Conservation (phyloP, 495 filamentous ascomycete species). For the Clavariopsis aquatica region DNA sequence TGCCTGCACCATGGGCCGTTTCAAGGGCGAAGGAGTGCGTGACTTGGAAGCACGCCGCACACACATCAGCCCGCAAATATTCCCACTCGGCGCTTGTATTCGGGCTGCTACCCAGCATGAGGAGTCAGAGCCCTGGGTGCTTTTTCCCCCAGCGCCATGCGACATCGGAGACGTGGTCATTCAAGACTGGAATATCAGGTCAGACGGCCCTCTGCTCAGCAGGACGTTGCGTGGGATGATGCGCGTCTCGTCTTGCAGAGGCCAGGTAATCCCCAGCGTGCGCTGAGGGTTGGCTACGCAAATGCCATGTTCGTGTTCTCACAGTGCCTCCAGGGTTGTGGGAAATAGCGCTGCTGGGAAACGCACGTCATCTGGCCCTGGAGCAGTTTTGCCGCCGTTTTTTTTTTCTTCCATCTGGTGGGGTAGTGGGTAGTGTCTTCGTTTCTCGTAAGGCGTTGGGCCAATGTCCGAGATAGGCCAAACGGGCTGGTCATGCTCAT, state of each 20-base stretch:
- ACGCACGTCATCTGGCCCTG: not conserved
- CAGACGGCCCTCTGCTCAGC: too few relatives aligned
- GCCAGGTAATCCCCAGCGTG: not conserved
- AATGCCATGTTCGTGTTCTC: not conserved
- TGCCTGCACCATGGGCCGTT: not conserved
- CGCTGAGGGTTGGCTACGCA: not conserved
- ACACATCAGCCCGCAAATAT: not conserved
- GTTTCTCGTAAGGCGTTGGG: not conserved
- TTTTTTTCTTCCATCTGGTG: not conserved
- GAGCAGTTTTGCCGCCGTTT: not conserved
- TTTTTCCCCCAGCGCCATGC: not conserved
- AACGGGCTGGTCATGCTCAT: not conserved
- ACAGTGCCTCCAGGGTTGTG: not conserved
- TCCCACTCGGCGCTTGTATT: not conserved
- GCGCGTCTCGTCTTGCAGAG: not conserved
- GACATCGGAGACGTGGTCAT: not conserved
- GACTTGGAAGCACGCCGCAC: not conserved
- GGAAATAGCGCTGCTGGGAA: not conserved
- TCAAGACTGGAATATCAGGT: too few relatives aligned
- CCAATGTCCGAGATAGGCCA: not conserved
- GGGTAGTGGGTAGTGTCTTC: not conserved
- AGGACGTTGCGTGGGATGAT: not conserved
- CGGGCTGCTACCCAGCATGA: not conserved
- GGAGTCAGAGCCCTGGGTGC: not conserved
- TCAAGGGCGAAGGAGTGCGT: not conserved